Percentiles rank a stretch among this genome's conserved stretches.
Evolutionary conservation across 2,329 filamentous ascomycete species (phyloP).

Genomic region (Diplodia seriata): DNA sequence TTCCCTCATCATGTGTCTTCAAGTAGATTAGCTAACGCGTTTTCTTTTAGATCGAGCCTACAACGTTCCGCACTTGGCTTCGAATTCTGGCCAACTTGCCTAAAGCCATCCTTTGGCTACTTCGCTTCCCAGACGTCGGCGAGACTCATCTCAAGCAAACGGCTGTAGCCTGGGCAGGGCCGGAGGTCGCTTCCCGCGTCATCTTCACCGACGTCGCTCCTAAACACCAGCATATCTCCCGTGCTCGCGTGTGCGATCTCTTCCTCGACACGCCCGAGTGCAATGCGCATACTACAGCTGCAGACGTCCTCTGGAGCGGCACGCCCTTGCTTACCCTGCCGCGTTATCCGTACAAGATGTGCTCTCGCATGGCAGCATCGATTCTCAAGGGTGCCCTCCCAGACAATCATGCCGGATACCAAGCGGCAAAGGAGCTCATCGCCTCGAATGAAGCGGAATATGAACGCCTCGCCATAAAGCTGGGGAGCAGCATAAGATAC

Average conservation of each 20-base stretch:
- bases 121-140: conserved; percentile 94
- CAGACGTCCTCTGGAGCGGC: conserved; percentile 94
- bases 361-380: conserved; percentile 94
- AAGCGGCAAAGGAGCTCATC: conserved; percentile 77
- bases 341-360: conserved; percentile 98
- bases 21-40: conserved; percentile 35
- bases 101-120: conserved; percentile 89
- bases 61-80: conserved; percentile 93
- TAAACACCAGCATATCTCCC: conserved; percentile 90
- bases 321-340: conserved; percentile 90
- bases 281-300: conserved; percentile 96
- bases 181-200: conserved; percentile 83
- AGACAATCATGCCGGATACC: conserved; percentile 68
- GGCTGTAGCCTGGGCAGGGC: conserved; percentile 81
- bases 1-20: background rate
- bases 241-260: conserved; percentile 88
- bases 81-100: conserved; percentile 85
- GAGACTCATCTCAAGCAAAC: conserved; percentile 84
- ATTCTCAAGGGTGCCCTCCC: conserved; percentile 91
- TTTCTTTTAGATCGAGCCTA: conserved; percentile 85
- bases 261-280: conserved; percentile 98
- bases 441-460: conserved; percentile 81
- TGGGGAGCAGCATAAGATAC: conserved; percentile 45
- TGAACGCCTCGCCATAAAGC: conserved; percentile 64
- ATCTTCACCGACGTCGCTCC: conserved; percentile 97